Evolutionary conservation across 306 rosid species (phyloP).

Genomic region (Vigna radiata): DNA sequence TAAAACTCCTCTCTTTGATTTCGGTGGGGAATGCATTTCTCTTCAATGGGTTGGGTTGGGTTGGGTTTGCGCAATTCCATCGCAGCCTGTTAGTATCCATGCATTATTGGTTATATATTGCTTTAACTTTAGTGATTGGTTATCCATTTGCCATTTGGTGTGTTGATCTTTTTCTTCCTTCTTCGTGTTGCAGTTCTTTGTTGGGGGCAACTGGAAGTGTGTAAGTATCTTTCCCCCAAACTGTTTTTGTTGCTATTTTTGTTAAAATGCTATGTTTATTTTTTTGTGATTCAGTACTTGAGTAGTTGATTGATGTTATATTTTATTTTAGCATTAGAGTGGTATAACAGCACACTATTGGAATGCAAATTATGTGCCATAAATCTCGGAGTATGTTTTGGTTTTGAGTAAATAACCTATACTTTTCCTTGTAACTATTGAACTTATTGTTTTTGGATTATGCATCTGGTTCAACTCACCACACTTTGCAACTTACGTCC

Average conservation of each 20-base stretch:
- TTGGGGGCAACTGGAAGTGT: slow-evolving; percentile 99
- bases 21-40: slow-evolving; percentile 28
- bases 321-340: background rate
- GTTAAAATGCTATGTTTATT: slow-evolving; percentile 17
- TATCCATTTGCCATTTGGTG: background rate
- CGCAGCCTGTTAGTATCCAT: background rate
- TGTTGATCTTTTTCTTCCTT: slow-evolving; percentile 28
- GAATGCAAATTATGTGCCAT: slow-evolving; percentile 16
- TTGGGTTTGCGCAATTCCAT: background rate
- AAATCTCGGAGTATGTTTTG: background rate
- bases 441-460: background rate
- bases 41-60: slow-evolving; percentile 17
- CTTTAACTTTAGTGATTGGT: background rate
- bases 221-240: slow-evolving; percentile 59
- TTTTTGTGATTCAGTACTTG: slow-evolving; percentile 14
- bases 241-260: background rate
- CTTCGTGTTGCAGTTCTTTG: slow-evolving; percentile 78
- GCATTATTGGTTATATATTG: background rate
- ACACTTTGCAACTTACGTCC: background rate
- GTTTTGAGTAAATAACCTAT: slow-evolving; percentile 19
- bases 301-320: background rate
- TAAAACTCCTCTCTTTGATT: background rate
- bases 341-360: slow-evolving; percentile 4
- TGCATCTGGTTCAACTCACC: slow-evolving; percentile 12
- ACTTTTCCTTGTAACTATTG: background rate